phyloP scores from a whole-genome alignment of 768 basidiomycete species.

The Naganishia antarctica region DNA sequence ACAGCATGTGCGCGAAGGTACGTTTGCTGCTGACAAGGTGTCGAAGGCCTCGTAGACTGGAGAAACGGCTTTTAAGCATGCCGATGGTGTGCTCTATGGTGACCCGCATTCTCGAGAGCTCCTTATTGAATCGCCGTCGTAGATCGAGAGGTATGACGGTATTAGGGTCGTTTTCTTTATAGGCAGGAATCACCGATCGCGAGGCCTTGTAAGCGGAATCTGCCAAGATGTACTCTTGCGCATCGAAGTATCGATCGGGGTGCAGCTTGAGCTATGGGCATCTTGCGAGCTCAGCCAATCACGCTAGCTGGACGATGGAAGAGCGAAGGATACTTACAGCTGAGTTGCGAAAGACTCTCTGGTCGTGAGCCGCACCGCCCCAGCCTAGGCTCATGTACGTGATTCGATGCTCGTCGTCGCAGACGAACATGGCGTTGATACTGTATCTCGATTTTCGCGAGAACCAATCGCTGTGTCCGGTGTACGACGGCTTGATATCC shows the following conservation, averaged over 20 bases:
- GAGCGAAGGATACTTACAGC: no score
- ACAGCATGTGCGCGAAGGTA: background rate
- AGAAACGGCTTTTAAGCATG: background rate
- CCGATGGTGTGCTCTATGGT: background rate
- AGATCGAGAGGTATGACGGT: background rate
- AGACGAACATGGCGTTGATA: background rate
- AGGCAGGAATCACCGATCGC: background rate
- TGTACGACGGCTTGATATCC: background rate
- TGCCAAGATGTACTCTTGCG: background rate
- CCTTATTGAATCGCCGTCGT: background rate
- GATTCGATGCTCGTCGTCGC: background rate
- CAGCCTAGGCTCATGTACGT: background rate
- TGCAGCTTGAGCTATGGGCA: background rate
- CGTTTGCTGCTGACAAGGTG: background rate
- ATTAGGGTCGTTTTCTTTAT: background rate
- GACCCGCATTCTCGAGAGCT: background rate
- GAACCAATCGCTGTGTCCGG: background rate
- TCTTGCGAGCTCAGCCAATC: no score
- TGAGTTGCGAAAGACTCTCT: background rate
- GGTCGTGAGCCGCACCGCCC: background rate
- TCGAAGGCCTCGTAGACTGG: background rate
- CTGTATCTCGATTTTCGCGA: background rate
- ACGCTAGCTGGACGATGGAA: no score
- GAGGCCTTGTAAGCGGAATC: background rate
- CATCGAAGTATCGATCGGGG: background rate